Evolutionary conservation across 441 rosid species (phyloP), one percentile per base, ranked within the genome.

Genomic region (Arabidopsis lyrata): DNA sequence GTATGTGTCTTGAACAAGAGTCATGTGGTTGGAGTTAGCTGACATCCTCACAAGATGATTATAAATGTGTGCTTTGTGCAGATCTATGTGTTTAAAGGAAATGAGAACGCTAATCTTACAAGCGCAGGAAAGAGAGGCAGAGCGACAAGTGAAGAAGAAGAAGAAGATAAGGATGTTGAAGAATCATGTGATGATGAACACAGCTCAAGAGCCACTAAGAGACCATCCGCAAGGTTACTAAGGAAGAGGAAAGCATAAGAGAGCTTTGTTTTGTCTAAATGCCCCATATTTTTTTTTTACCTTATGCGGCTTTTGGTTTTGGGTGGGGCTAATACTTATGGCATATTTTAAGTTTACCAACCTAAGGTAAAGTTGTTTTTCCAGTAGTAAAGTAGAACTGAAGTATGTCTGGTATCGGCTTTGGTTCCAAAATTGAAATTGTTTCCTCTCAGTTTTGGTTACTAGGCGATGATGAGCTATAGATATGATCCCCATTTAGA

Each of bases 11-110:
- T 41, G 10, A 47, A 55, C 16, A n/a, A 14, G 24, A 34, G 22
- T 3, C 11, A 35, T 67, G 34, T 34, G 14, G 24, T 13, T 48
- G 27, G 12, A 68, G 2, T 55, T 55, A 44, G 9, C 54, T 55
- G 22, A 34, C 8, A 27, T 62, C 35, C 47, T 34, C 57, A 55
- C 14, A 20, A 54, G 42, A 6, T 50, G 29, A 3, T 56, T 41
- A 48, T 3, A 20, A 5, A 12, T 35, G 4, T 48, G 12, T 60
- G 15, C 24, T 12, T 47, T 5, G 12, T 78, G 78, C 82, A 87
- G 89, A 52, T 83, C 54, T 80, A 85, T 73, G 78, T 74, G 55
- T 78, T 83, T 52, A 83, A 80, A 78, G 78, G 31, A 73, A 29
- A 8, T 22, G 65, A 63, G 57, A 44, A 47, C 42, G 41, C 56